Evolutionary conservation across 371 early-diverging fungal species (phyloP).

Genomic region (Massospora cicadina): DNA sequence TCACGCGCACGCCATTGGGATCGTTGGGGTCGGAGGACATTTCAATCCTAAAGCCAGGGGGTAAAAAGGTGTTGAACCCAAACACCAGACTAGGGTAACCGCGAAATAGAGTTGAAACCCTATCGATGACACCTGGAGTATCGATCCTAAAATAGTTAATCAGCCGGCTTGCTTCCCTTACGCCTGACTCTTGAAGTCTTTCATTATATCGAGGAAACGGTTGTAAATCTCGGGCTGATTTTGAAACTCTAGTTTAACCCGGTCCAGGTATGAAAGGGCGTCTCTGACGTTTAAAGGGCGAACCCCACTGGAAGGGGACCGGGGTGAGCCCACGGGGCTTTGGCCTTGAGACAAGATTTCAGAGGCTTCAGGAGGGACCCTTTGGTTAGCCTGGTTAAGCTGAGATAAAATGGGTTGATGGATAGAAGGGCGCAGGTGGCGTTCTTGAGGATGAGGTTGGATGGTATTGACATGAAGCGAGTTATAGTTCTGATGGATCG

Average conservation of each 20-base stretch:
- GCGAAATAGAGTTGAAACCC: constrained; percentile 85
- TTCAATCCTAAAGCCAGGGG: constrained; percentile 90
- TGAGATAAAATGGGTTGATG: constrained; percentile 8
- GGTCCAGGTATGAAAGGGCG: constrained; percentile 93
- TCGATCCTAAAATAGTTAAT: constrained; percentile 47
- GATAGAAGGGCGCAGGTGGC: background rate
- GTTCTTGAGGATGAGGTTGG: background rate
- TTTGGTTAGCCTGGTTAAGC: background rate
- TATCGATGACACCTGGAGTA: constrained; percentile 95
- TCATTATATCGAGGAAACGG: constrained; percentile 97
- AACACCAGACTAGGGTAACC: constrained; percentile 84
- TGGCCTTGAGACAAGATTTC: background rate
- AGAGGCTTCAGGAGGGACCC: background rate
- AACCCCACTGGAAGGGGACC: background rate
- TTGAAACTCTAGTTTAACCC: constrained; percentile 86
- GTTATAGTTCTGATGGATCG: background rate
- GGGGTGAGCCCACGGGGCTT: background rate
- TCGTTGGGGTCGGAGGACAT: constrained; percentile 51
- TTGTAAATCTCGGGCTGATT: constrained; percentile 93
- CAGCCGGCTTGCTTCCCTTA: constrained; percentile 18
- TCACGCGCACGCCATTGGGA: constrained; percentile 58
- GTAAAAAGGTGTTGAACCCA: constrained; percentile 98
- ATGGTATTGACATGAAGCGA: background rate
- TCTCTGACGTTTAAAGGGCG: constrained; percentile 51
- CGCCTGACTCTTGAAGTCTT: constrained; percentile 96